Evolutionary conservation across 2,329 filamentous ascomycete species (phyloP), one percentile per base, ranked within the genome.

Genomic region (Paecilomyces formosus): DNA sequence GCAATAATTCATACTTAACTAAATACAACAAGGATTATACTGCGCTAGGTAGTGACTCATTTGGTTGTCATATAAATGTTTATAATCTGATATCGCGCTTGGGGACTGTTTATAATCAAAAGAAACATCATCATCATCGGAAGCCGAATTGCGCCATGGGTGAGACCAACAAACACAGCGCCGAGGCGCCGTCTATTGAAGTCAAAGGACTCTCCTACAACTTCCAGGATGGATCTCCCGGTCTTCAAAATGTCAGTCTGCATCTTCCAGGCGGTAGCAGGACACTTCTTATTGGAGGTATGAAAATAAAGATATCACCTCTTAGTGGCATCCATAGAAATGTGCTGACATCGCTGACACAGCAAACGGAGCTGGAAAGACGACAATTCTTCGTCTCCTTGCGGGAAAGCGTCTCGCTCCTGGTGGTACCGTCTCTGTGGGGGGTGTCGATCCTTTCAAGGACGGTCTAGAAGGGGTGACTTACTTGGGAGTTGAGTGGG

Each of bases 401-500:
- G 91, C 92, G 18, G 94, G 94, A 71, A 97, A 97, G 80, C 91
- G 92, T 58, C 89, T 99, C 68, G 89, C 93, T 1, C 93, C 94
- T 0, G 78, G 79, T 56, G 79, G 83, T 70, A 86, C 87, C 63
- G 89, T 99, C 72, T 79, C 78, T 68, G 87, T 99, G 62, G 88
- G 85, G 54, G 90, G 89, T 62, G 85, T 90, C 54, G 94, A 99
- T 75, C 94, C 94, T 8, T 99, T 99, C 84, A 89, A 90, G 73
- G 84, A 92, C 35, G 86, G 88, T 11, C 85, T 97, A 28, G 90
- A 96, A 76, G 94, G 94, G 62, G 93, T 99, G 31, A 97, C 93
- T 22, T 99, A 99, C 75, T 88, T 99, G 7, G 94, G 94, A 0
- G 85, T 97, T 0, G 94, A 99, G 80, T 99, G 94, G 94, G 94